phyloP scores from a whole-genome alignment of 805 yeast species.

The Candida oleophila region DNA sequence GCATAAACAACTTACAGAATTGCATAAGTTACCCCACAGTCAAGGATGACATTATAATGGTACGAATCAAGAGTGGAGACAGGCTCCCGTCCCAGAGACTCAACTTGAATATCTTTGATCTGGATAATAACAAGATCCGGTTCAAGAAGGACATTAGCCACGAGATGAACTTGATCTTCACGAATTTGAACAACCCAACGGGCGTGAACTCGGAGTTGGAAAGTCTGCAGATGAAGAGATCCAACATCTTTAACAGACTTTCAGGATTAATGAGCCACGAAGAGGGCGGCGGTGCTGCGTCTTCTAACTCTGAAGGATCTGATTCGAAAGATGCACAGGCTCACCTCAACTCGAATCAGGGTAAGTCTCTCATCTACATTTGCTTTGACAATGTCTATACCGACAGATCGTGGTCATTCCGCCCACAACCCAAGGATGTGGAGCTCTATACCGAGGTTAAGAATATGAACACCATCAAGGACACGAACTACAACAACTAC shows the following conservation, averaged over 20 bases:
- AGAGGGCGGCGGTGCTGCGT: neutral
- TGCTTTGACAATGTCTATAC: constrained; percentile 43
- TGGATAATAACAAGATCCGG: constrained; percentile 34
- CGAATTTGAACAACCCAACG: constrained; percentile 33
- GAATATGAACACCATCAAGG: constrained; percentile 30
- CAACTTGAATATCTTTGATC: constrained; percentile 37
- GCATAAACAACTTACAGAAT: constrained; percentile 27
- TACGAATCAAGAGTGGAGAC: constrained; percentile 30
- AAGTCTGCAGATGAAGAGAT: constrained; percentile 5
- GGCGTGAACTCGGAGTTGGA: constrained; percentile 2
- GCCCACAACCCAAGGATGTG: constrained; percentile 30
- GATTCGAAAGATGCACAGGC: constrained; percentile 7
- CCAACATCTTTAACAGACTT: constrained; percentile 9
- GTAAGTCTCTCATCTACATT: constrained; percentile 30
- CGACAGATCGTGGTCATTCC: constrained; percentile 44
- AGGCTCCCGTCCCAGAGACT: constrained; percentile 31
- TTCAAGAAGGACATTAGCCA: constrained; percentile 26
- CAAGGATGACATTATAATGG: constrained; percentile 36
- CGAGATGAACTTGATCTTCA: constrained; percentile 34
- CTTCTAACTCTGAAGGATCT: constrained; percentile 9
- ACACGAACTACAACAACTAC: constrained; percentile 35
- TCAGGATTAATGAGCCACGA: neutral
- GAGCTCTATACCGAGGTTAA: constrained; percentile 35
- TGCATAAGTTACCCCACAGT: constrained; percentile 38
- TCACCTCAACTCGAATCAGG: constrained; percentile 19